Conservation (phyloP, 768 basidiomycete species). For the Boletus sensibilis region DNA sequence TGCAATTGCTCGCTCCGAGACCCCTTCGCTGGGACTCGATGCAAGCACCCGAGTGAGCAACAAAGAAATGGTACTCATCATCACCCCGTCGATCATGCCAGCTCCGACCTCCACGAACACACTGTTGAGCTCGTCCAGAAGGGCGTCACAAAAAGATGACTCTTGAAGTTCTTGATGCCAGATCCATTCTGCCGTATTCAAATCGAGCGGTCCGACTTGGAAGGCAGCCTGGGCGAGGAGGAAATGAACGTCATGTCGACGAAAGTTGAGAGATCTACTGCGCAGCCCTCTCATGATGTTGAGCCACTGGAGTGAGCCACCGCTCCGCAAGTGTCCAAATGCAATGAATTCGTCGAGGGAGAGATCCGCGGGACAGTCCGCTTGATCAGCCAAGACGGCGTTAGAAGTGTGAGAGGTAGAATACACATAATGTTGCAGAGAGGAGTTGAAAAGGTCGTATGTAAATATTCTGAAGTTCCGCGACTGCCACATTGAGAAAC, state of each 20-base stretch:
- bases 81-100: slow-evolving; percentile 22
- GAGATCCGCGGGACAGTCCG: background rate
- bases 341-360: background rate
- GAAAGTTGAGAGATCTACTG: background rate
- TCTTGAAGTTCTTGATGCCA: background rate
- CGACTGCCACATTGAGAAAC: too few species aligned
- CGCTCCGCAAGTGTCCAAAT: background rate
- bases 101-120: background rate
- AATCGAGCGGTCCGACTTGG: slow-evolving; percentile 25
- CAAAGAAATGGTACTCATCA: slow-evolving; percentile 31
- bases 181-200: background rate
- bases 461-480: too few species aligned
- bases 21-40: background rate
- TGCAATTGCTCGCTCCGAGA: background rate
- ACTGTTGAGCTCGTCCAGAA: background rate
- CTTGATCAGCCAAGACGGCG: background rate
- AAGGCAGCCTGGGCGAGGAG: background rate
- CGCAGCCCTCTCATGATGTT: background rate
- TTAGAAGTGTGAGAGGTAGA: background rate
- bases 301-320: background rate
- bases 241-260: background rate
- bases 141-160: background rate
- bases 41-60: slow-evolving; percentile 14
- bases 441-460: too few species aligned
- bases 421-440: background rate